Percentiles rank a stretch among this genome's conserved stretches.
Conservation (phyloP, 306 rosid species). For the Rosa multiflora region DNA sequence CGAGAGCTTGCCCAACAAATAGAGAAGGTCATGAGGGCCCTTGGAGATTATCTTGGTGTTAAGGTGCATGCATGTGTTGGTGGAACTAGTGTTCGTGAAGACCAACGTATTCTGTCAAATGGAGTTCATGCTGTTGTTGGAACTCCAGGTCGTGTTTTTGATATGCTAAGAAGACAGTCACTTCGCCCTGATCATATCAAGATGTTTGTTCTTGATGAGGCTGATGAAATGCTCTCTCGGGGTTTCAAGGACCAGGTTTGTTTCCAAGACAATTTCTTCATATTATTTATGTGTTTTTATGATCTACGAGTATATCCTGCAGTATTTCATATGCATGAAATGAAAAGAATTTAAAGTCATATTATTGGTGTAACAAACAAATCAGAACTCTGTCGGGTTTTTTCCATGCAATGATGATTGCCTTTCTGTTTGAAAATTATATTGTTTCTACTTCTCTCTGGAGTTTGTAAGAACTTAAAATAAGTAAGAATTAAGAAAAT, state of each 20-base stretch:
- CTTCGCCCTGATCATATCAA: slow-evolving; percentile 65
- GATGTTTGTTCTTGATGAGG: slow-evolving; percentile 87
- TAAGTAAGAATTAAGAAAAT: no score
- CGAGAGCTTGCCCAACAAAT: slow-evolving; percentile 84
- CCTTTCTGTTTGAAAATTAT: no score
- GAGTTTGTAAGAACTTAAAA: no score
- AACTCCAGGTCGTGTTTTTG: slow-evolving; percentile 83
- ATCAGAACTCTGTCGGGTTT: no score
- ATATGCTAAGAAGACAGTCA: slow-evolving; percentile 74
- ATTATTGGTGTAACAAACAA: not conserved
- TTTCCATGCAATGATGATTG: no score
- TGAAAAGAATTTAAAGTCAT: no score
- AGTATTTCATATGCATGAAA: not conserved
- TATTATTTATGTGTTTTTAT: not conserved
- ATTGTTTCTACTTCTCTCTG: no score
- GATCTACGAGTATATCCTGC: not conserved
- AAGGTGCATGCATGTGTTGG: slow-evolving; percentile 85
- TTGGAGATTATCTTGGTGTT: slow-evolving; percentile 78
- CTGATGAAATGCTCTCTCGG: slow-evolving; percentile 83
- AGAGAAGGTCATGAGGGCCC: slow-evolving; percentile 88
- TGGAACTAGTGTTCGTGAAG: slow-evolving; percentile 80
- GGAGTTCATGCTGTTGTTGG: slow-evolving; percentile 89
- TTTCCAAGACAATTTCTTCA: not conserved
- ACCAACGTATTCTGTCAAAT: slow-evolving; percentile 63
- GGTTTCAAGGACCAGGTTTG: slow-evolving; percentile 82